phyloP scores from a whole-genome alignment of 108 stramenopile genomes.

The Nannochloropsis gaditana region DNA sequence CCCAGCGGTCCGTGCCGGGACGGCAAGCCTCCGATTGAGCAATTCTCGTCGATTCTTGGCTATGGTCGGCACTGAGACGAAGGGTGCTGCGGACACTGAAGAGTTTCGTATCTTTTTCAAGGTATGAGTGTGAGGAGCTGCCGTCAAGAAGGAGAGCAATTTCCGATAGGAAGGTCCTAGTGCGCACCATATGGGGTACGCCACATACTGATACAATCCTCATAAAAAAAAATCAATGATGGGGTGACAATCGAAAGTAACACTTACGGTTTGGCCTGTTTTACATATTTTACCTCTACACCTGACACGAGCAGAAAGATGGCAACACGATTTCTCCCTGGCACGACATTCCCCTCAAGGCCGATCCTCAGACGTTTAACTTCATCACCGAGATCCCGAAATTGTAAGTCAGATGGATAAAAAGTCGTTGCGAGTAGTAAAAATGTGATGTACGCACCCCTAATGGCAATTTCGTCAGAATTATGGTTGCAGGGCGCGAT shows the following conservation, averaged over 20 bases:
- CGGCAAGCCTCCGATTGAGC: background rate
- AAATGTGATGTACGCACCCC: too few species aligned
- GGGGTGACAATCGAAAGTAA: too few species aligned
- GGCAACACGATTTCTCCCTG: constrained; percentile 60
- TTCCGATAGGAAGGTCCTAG: too few species aligned
- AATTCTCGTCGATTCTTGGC: background rate
- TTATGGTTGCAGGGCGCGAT: too few species aligned
- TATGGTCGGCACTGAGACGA: constrained; percentile 10
- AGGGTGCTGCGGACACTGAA: background rate
- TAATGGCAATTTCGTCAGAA: too few species aligned
- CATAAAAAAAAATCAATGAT: too few species aligned
- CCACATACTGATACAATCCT: too few species aligned
- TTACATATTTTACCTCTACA: too few species aligned
- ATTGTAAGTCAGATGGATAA: constrained; percentile 42
- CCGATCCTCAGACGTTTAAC: constrained; percentile 58
- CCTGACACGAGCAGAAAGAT: constrained; percentile 25
- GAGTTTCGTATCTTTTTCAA: constrained; percentile 16
- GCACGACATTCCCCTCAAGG: constrained; percentile 63
- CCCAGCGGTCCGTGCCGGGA: background rate
- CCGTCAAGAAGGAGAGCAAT: too few species aligned
- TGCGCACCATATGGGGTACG: too few species aligned
- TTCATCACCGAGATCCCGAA: constrained; percentile 96
- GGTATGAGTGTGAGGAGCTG: background rate
- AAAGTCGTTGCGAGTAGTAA: background rate
- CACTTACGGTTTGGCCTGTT: too few species aligned